Conservation (phyloP, 1,139 yeast species). For the Yamadazyma atmosphaerica region DNA sequence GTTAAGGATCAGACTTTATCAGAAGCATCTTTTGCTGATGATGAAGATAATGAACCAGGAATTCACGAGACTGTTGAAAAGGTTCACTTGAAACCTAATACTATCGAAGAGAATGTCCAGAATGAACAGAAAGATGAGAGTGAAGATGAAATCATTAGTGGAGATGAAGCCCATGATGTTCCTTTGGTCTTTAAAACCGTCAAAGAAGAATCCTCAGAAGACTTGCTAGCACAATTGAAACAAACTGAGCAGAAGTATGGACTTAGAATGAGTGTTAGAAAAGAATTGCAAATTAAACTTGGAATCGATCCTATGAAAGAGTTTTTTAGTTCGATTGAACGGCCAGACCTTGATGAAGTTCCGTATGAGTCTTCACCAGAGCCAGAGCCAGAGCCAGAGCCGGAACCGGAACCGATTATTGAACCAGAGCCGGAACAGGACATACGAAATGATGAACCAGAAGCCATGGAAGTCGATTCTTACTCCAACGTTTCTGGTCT, state of each 20-base stretch:
- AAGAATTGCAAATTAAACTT: constrained; percentile 12
- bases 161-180: constrained; percentile 11
- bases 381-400: constrained; percentile 8
- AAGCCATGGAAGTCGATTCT: too few relatives aligned
- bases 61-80: too few relatives aligned
- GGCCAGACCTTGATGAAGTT: constrained; percentile 11
- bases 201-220: constrained; percentile 32
- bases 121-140: constrained; percentile 4
- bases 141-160: constrained; percentile 4
- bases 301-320: constrained; percentile 27
- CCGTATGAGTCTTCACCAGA: constrained; percentile 8
- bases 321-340: constrained; percentile 19
- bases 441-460: not conserved
- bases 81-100: constrained; percentile 2
- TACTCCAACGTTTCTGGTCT: too few relatives aligned
- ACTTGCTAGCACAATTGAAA: constrained; percentile 26
- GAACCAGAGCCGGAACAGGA: not conserved
- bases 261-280: constrained; percentile 24
- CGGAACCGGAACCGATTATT: not conserved
- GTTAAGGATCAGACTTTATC: constrained; percentile 21
- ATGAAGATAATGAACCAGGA: too few relatives aligned
- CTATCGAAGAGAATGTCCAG: constrained; percentile 11
- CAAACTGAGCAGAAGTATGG: constrained; percentile 34
- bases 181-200: constrained; percentile 34
- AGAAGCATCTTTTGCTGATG: constrained; percentile 30